Conservation (phyloP, 192 early-diverging fungal species). For the Fimicolochytrium jonesii region DNA sequence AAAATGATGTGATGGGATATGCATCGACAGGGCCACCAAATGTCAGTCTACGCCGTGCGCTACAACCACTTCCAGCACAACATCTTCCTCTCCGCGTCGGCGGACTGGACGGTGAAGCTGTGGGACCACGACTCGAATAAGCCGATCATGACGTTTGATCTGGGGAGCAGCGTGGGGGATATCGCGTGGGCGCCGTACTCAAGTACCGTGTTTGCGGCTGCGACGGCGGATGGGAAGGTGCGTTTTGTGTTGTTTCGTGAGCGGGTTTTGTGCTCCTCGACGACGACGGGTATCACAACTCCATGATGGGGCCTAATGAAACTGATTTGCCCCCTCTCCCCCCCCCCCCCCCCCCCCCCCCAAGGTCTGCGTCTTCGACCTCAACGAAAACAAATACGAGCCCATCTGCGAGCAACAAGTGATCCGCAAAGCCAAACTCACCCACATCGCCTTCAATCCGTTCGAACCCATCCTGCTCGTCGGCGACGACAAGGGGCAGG, state of each 20-base stretch:
- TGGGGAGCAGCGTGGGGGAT: constrained; percentile 52
- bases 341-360: neutral
- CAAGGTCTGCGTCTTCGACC: constrained; percentile 55
- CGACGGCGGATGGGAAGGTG: constrained; percentile 59
- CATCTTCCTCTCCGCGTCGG: constrained; percentile 51
- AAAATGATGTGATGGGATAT: too few relatives aligned
- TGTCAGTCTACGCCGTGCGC: constrained; percentile 56
- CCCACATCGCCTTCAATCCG: constrained; percentile 58
- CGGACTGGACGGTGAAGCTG: constrained; percentile 62
- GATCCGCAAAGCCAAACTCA: constrained; percentile 56
- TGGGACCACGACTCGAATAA: constrained; percentile 55
- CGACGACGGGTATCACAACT: too few relatives aligned
- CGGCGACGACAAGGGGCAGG: constrained; percentile 55
- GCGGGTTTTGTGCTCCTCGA: too few relatives aligned
- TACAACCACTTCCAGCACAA: constrained; percentile 55
- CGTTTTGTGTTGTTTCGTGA: neutral
- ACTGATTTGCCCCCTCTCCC: neutral
- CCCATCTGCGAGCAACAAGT: constrained; percentile 60
- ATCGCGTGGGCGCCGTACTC: constrained; percentile 65
- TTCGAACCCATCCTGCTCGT: constrained; percentile 56
- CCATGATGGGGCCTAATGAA: neutral
- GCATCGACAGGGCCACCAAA: constrained; percentile 65
- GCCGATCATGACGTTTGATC: constrained; percentile 58
- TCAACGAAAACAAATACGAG: constrained; percentile 59
- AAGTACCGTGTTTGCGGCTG: constrained; percentile 59